Conservation (phyloP, 768 basidiomycete genomes). For the Neoboletus magnificus region DNA sequence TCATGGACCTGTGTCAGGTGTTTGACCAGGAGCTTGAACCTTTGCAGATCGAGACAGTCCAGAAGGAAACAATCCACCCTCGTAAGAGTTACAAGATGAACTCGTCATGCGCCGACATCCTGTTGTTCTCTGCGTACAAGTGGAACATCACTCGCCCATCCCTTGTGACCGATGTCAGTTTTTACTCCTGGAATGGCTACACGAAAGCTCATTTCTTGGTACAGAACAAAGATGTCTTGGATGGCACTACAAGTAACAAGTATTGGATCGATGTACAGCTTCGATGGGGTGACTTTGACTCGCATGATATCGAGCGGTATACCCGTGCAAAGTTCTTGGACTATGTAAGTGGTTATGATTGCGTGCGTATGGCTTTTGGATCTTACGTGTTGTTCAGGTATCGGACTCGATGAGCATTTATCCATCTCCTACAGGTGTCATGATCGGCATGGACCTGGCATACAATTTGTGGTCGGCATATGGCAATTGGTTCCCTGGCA, state of each 20-base stretch:
- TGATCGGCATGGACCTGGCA: constrained; percentile 98
- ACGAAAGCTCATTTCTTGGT: constrained; percentile 10
- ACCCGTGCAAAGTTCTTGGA: constrained; percentile 99
- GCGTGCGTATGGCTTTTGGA: background rate
- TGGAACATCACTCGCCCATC: constrained; percentile 99
- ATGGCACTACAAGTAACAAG: constrained; percentile 98
- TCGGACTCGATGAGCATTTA: constrained; percentile 99
- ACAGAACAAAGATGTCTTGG: constrained; percentile 89
- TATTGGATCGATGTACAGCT: constrained; percentile 98
- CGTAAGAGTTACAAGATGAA: constrained; percentile 99
- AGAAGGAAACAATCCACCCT: constrained; percentile 99
- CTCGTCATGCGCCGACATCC: constrained; percentile 97
- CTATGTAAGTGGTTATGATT: constrained; percentile 55
- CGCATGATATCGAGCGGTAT: constrained; percentile 98
- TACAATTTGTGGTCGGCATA: constrained; percentile 99
- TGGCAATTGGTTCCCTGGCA: constrained; percentile 98
- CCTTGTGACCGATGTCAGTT: constrained; percentile 83
- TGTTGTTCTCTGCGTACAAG: constrained; percentile 95
- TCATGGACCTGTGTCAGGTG: constrained; percentile 97
- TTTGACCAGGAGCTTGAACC: constrained; percentile 99
- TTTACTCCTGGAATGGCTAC: background rate
- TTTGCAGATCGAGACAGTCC: constrained; percentile 97
- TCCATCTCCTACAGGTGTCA: constrained; percentile 96
- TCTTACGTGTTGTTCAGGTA: constrained; percentile 44
- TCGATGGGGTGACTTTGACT: constrained; percentile 98